Evolutionary conservation across 805 yeast species (phyloP).

Genomic region (Wickerhamiella hasegawae): DNA sequence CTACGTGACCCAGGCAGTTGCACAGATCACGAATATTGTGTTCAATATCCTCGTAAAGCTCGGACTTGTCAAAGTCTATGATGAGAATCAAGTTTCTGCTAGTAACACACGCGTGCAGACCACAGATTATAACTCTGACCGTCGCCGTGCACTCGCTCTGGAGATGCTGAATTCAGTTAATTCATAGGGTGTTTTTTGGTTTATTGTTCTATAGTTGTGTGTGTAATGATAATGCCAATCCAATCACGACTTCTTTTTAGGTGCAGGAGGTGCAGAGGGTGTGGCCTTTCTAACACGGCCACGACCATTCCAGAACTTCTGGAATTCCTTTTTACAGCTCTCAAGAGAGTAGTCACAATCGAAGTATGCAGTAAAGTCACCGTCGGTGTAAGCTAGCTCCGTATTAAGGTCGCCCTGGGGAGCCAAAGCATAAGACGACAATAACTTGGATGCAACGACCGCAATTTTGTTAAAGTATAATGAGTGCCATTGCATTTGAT

Average conservation of each 20-base stretch:
- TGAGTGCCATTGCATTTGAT: constrained; percentile 92
- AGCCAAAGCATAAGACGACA: constrained; percentile 23
- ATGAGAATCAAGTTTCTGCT: constrained; percentile 2
- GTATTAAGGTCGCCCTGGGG: constrained; percentile 10
- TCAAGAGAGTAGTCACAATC: constrained; percentile 22
- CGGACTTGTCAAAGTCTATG: neutral
- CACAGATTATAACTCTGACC: neutral
- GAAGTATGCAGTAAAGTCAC: constrained; percentile 20
- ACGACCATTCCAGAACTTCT: constrained; percentile 17
- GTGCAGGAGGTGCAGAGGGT: too few species aligned
- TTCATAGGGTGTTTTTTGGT: too few species aligned
- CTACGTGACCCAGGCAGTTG: constrained; percentile 2
- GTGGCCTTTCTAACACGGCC: constrained; percentile 8
- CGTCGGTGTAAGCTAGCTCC: constrained; percentile 17
- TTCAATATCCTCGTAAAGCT: neutral
- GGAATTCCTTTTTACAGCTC: constrained; percentile 17
- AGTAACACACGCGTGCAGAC: constrained; percentile 2
- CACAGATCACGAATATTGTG: neutral
- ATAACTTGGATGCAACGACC: constrained; percentile 46
- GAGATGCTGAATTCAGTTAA: too few species aligned
- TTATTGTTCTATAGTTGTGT: too few species aligned
- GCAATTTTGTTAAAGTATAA: constrained; percentile 55
- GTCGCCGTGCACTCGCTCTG: constrained; percentile 2
- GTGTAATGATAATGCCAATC: too few species aligned
- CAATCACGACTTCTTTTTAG: too few species aligned